phyloP scores from a whole-genome alignment of 2,329 filamentous ascomycete species.

The Ampelomyces quisqualis region DNA sequence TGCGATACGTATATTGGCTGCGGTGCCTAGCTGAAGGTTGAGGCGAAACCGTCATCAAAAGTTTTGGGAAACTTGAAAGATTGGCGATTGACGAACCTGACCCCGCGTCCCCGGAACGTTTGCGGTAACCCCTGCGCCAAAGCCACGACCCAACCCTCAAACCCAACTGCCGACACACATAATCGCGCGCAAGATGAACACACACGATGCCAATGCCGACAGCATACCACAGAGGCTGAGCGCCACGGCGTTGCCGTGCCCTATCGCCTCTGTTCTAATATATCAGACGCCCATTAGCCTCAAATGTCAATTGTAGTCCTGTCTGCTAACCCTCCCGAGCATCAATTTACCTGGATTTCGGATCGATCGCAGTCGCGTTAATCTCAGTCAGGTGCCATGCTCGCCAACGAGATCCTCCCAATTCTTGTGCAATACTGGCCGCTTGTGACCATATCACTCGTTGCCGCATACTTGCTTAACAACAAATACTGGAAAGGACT shows the following conservation, averaged over 20 bases:
- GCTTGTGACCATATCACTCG: constrained; percentile 34
- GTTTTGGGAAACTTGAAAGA: background rate
- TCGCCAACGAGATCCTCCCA: constrained; percentile 40
- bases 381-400: constrained; percentile 29
- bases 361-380: constrained; percentile 6
- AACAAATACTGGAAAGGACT: constrained; percentile 59
- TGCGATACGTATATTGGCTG: constrained; percentile 1
- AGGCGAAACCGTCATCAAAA: constrained; percentile 5
- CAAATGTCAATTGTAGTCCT: constrained; percentile 7
- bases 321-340: background rate
- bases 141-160: constrained; percentile 16
- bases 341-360: constrained; percentile 10
- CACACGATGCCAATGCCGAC: constrained; percentile 8
- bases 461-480: constrained; percentile 42
- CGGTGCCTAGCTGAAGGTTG: constrained; percentile 4
- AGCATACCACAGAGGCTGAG: constrained; percentile 3
- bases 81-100: constrained; percentile 9
- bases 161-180: constrained; percentile 20
- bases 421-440: constrained; percentile 48
- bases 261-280: constrained; percentile 1
- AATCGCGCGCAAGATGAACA: constrained; percentile 8
- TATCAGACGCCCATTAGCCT: constrained; percentile 8
- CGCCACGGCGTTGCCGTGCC: background rate
- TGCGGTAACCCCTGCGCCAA: constrained; percentile 12
- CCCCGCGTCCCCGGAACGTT: constrained; percentile 12